A percentile compares a stretch with the other conserved stretches of the same genome.
These are phyloP conservation scores for Astragalus glycyphyllos DNA, from an alignment of 306 rosid species.

Conservation along the genomic window DNA sequence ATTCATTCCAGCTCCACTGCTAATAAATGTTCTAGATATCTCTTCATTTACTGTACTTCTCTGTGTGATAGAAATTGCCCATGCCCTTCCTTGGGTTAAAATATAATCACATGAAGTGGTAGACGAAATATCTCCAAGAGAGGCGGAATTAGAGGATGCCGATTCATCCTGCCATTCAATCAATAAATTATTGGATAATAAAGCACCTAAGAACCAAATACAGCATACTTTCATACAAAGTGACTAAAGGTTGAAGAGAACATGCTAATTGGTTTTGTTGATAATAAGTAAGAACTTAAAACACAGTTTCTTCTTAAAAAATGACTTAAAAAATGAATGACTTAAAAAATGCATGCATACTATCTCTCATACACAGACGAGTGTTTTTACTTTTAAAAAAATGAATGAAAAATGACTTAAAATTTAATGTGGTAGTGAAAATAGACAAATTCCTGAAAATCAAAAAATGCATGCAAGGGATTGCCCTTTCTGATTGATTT, in stretches of 20 bases:
- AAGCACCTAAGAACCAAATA: conserved; percentile 36
- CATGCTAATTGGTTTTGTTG: not conserved
- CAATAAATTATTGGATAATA: conserved; percentile 37
- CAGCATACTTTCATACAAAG: conserved; percentile 19
- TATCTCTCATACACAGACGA: too few species aligned
- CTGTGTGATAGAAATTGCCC: conserved; percentile 85
- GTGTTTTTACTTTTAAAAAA: too few species aligned
- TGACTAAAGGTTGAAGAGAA: conserved; percentile 11
- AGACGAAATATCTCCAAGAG: conserved; percentile 55
- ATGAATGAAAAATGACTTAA: too few species aligned
- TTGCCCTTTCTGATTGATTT: not conserved
- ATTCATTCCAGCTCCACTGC: conserved; percentile 51
- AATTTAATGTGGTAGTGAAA: too few species aligned
- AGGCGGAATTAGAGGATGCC: conserved; percentile 56
- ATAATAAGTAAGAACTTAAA: conserved; percentile 1
- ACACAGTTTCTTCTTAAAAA: too few species aligned
- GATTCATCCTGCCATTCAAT: conserved; percentile 58
- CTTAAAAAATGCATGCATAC: too few species aligned
- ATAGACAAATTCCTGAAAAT: too few species aligned
- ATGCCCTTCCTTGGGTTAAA: conserved; percentile 75
- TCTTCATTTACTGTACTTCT: conserved; percentile 72
- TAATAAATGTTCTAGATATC: conserved; percentile 54
- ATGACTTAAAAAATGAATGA: not conserved
- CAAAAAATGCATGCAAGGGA: too few species aligned
- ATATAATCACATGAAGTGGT: conserved; percentile 44